Percentiles rank a stretch among this genome's conserved stretches.
phyloP scores from a whole-genome alignment of 345 rosid genomes.

The Streptanthus diversifolius region DNA sequence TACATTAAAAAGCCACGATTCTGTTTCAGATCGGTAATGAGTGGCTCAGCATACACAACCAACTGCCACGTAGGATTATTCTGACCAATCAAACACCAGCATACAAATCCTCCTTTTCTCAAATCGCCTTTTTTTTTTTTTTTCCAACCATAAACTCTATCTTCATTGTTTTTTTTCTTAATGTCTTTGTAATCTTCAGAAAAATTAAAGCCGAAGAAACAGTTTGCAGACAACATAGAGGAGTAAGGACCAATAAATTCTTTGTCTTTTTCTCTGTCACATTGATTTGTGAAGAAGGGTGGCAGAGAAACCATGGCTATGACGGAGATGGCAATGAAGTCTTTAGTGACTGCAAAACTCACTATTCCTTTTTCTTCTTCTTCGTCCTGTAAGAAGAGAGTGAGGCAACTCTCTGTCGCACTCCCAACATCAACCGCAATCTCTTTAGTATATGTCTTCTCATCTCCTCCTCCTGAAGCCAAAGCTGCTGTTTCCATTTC shows the following conservation, averaged over 20 bases:
- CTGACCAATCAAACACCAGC: conserved; percentile 25
- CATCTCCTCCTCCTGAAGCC: conserved; percentile 58
- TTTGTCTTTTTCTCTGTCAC: conserved; percentile 31
- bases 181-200: conserved; percentile 3
- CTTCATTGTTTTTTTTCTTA: background rate
- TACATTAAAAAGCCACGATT: background rate
- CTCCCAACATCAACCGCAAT: conserved; percentile 61
- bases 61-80: conserved; percentile 25
- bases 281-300: conserved; percentile 10
- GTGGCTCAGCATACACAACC: conserved; percentile 18
- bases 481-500: conserved; percentile 55
- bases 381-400: conserved; percentile 34
- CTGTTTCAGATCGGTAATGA: conserved; percentile 14
- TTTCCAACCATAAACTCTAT: conserved; percentile 22
- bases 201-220: background rate
- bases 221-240: conserved; percentile 26
- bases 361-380: conserved; percentile 38
- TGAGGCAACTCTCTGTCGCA: conserved; percentile 43
- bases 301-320: conserved; percentile 32
- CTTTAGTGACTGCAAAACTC: conserved; percentile 46
- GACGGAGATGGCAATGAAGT: conserved; percentile 55
- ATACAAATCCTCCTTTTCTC: background rate
- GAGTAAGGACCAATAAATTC: background rate
- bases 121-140: background rate
- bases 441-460: conserved; percentile 55